Evolutionary conservation across 352 stramenopile species (phyloP).

Genomic region (Lagenidium giganteum): DNA sequence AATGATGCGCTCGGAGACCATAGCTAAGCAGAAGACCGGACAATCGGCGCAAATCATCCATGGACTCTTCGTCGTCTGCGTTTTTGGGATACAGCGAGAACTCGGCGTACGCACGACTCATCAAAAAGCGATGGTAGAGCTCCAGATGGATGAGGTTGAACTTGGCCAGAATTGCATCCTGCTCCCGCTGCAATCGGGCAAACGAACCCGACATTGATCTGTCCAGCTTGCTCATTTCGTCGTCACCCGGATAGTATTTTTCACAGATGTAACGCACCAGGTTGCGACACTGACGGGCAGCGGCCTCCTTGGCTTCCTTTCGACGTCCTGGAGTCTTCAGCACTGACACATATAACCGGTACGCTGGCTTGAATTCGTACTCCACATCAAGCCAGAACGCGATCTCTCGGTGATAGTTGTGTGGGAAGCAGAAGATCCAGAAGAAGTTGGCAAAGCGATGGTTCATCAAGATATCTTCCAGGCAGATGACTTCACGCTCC

Average conservation of each 20-base stretch:
- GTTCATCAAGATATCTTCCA: conserved; percentile 87
- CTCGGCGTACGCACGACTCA: conserved; percentile 77
- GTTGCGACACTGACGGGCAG: conserved; percentile 54
- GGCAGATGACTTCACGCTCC: conserved; percentile 70
- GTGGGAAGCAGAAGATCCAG: conserved; percentile 85
- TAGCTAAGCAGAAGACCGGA: conserved; percentile 74
- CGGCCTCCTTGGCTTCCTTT: conserved; percentile 56
- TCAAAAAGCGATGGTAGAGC: conserved; percentile 82
- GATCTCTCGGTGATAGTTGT: conserved; percentile 86
- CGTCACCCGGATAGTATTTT: conserved; percentile 77
- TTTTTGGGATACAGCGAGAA: conserved; percentile 76
- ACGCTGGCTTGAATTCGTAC: conserved; percentile 84
- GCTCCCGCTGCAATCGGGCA: conserved; percentile 60
- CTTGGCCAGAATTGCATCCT: conserved; percentile 80
- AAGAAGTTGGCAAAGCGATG: conserved; percentile 86
- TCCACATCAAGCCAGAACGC: conserved; percentile 82
- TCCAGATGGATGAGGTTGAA: conserved; percentile 84
- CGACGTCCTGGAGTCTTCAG: conserved; percentile 39
- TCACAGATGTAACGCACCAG: conserved; percentile 82
- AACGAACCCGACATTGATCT: conserved; percentile 64
- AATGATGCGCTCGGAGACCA: conserved; percentile 77
- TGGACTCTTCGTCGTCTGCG: conserved; percentile 42
- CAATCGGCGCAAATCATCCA: conserved; percentile 68
- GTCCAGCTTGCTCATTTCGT: conserved; percentile 67
- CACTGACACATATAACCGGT: conserved; percentile 59